Percentiles rank a stretch among this genome's conserved stretches.
phyloP scores from a whole-genome alignment of 2,329 filamentous ascomycete genomes.

The Endocalyx cinctus region DNA sequence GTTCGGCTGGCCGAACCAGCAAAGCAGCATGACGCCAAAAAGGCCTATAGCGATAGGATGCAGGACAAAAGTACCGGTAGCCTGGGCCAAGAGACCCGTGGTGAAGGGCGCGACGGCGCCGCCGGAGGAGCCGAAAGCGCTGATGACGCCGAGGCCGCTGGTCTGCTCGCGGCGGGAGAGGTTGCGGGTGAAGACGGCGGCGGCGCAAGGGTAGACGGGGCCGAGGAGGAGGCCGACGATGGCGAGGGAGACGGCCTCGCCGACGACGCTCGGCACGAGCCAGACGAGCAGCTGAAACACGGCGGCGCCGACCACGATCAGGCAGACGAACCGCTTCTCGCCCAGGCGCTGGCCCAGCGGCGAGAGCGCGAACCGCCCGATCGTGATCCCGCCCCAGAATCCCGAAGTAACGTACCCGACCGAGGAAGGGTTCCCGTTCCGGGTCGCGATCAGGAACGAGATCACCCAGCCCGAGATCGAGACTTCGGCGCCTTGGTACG shows the following conservation, averaged over 20 bases:
- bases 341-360: constrained; percentile 63
- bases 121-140: constrained; percentile 64
- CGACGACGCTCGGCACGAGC: constrained; percentile 71
- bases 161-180: constrained; percentile 58
- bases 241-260: constrained; percentile 61
- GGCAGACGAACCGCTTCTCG: constrained; percentile 65
- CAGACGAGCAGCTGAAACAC: constrained; percentile 74
- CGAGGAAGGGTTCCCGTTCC: constrained; percentile 61
- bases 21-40: constrained; percentile 60
- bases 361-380: constrained; percentile 69
- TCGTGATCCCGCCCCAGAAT: constrained; percentile 69
- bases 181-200: constrained; percentile 57
- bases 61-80: constrained; percentile 58
- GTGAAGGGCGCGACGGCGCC: constrained; percentile 64
- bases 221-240: constrained; percentile 73
- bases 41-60: constrained; percentile 63
- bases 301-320: constrained; percentile 55
- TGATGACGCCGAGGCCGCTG: constrained; percentile 62
- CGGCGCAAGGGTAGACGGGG: constrained; percentile 72
- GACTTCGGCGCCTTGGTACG: constrained; percentile 81
- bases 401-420: constrained; percentile 78
- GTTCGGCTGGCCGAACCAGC: constrained; percentile 58
- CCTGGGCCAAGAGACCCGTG: constrained; percentile 60
- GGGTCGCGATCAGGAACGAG: constrained; percentile 72
- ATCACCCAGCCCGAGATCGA: constrained; percentile 84